phyloP scores from a whole-genome alignment of 306 rosid genomes.

The Hippophae tibetana region DNA sequence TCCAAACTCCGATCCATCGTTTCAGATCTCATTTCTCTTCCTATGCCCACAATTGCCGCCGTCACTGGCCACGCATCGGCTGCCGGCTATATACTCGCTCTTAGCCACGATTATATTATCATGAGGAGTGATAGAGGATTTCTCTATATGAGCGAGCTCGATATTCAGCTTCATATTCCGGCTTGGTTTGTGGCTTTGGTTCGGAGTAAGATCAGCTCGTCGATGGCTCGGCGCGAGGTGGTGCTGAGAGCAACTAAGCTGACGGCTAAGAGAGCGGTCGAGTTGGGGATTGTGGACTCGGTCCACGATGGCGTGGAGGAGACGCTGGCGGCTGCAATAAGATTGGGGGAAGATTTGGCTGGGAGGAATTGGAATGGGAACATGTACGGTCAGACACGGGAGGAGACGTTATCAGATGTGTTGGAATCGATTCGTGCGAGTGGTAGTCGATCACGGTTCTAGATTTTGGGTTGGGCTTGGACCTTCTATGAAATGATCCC shows the following conservation, averaged over 20 bases:
- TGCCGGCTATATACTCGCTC: conserved; percentile 54
- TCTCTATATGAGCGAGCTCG: conserved; percentile 82
- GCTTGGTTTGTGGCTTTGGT: conserved; percentile 45
- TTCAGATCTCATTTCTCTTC: conserved; percentile 51
- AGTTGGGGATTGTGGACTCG: conserved; percentile 49
- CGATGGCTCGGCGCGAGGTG: conserved; percentile 38
- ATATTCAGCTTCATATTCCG: conserved; percentile 45
- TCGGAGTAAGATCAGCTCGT: conserved; percentile 37
- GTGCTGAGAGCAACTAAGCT: conserved; percentile 55
- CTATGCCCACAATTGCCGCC: conserved; percentile 74
- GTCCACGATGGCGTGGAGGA: conserved; percentile 41
- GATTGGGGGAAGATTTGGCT: conserved; percentile 28
- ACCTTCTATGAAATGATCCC: no score
- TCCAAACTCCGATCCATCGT: conserved; percentile 34
- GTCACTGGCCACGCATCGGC: conserved; percentile 77
- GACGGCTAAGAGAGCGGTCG: conserved; percentile 46
- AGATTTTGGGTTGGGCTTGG: neutral
- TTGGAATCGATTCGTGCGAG: conserved; percentile 20
- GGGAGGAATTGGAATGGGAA: conserved; percentile 58
- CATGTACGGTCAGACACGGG: conserved; percentile 57
- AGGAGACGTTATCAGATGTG: conserved; percentile 23
- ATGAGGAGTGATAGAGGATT: conserved; percentile 72
- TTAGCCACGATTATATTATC: conserved; percentile 59
- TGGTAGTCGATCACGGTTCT: conserved; percentile 26
- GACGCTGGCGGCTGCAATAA: conserved; percentile 49